These are phyloP conservation scores for Ogataea minuta DNA, from an alignment of 805 yeast genomes.

Conservation along the genomic window DNA sequence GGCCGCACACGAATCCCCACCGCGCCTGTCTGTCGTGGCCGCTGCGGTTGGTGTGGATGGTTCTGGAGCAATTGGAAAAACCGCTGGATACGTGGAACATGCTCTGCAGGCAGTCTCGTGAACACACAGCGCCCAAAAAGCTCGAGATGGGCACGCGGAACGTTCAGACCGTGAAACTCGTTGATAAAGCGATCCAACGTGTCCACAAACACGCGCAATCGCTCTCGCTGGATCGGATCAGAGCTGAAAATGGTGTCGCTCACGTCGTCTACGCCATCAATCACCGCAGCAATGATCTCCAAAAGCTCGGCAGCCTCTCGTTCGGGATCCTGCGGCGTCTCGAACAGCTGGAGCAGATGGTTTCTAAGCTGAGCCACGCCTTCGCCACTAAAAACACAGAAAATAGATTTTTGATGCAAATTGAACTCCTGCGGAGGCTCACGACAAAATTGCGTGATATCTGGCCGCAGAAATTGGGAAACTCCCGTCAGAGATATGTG, in stretches of 20 bases:
- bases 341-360: constrained; percentile 47
- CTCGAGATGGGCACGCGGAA: constrained; percentile 29
- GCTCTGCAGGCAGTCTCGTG: constrained; percentile 29
- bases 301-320: constrained; percentile 32
- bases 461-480: constrained; percentile 80
- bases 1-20: constrained; percentile 7
- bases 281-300: constrained; percentile 30
- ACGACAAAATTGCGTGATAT: constrained; percentile 82
- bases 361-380: constrained; percentile 79
- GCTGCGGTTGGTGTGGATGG: constrained; percentile 18
- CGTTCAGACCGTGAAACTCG: constrained; percentile 28
- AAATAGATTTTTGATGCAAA: constrained; percentile 76
- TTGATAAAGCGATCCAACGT: constrained; percentile 29
- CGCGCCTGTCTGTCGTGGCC: constrained; percentile 9
- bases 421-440: constrained; percentile 92
- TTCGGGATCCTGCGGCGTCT: constrained; percentile 32
- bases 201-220: constrained; percentile 29
- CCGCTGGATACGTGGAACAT: constrained; percentile 32
- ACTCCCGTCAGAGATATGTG: constrained; percentile 93
- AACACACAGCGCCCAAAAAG: constrained; percentile 33
- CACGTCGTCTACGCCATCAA: constrained; percentile 23
- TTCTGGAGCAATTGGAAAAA: constrained; percentile 30
- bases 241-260: constrained; percentile 19
- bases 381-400: constrained; percentile 91
- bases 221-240: constrained; percentile 25